Evolutionary conservation across 2,329 filamentous ascomycete species (phyloP).

Genomic region (Fusarium buxicola): DNA sequence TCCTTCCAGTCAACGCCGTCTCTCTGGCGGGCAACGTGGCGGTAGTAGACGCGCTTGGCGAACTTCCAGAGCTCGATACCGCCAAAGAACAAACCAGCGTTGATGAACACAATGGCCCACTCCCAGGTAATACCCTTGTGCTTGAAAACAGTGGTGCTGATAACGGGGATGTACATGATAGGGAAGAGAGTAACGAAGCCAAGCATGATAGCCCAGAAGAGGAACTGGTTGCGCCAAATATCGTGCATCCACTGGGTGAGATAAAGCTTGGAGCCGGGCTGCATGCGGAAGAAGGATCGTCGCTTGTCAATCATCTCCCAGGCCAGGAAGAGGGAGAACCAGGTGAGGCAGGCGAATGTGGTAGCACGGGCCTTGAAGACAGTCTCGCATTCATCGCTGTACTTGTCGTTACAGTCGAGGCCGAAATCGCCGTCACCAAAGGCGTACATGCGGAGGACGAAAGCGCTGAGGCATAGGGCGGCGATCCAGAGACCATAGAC

Average conservation of each 20-base stretch:
- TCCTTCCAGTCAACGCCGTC: conserved; percentile 51
- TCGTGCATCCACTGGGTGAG: conserved; percentile 75
- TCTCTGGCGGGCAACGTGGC: conserved; percentile 40
- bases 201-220: conserved; percentile 71
- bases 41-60: conserved; percentile 61
- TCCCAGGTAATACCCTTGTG: conserved; percentile 72
- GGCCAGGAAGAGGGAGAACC: conserved; percentile 80
- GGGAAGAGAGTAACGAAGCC: conserved; percentile 64
- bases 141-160: conserved; percentile 70
- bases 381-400: conserved; percentile 65
- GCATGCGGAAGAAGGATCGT: conserved; percentile 80
- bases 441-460: conserved; percentile 72
- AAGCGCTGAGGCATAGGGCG: conserved; percentile 70
- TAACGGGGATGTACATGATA: conserved; percentile 68
- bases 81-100: conserved; percentile 65
- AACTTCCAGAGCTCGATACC: conserved; percentile 71
- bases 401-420: conserved; percentile 68
- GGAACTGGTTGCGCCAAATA: conserved; percentile 78
- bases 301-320: conserved; percentile 83
- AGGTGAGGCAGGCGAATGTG: conserved; percentile 79
- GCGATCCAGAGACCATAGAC: conserved; percentile 78
- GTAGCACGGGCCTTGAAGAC: conserved; percentile 80
- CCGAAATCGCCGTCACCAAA: conserved; percentile 73
- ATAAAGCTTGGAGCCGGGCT: conserved; percentile 69
- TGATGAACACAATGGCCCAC: conserved; percentile 70